A percentile compares a stretch with the other conserved stretches of the same genome.
phyloP scores from a whole-genome alignment of 768 basidiomycete genomes.

The Phylloporus scabripes region DNA sequence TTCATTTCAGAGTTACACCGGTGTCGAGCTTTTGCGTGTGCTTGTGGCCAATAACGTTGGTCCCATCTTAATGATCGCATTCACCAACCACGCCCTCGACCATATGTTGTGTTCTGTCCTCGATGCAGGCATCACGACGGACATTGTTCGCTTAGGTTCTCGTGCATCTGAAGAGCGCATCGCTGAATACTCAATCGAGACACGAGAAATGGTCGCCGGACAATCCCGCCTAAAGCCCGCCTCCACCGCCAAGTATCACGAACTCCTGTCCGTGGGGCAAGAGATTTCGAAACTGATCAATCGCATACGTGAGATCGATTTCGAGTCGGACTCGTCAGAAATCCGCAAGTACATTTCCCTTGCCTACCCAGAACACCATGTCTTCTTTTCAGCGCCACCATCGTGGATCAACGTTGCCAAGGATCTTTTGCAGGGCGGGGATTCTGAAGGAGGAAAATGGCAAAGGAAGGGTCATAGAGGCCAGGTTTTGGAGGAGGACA shows the following conservation, averaged over 20 bases:
- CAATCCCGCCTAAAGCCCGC: slow-evolving; percentile 38
- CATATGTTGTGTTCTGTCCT: slow-evolving; percentile 63
- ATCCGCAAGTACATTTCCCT: slow-evolving; percentile 39
- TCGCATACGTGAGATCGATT: slow-evolving; percentile 30
- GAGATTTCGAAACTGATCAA: slow-evolving; percentile 46
- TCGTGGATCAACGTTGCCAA: slow-evolving; percentile 38
- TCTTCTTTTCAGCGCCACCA: slow-evolving; percentile 40
- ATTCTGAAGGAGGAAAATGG: slow-evolving; percentile 30
- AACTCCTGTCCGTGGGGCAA: slow-evolving; percentile 41
- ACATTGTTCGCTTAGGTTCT: slow-evolving; percentile 66
- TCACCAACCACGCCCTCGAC: slow-evolving; percentile 78
- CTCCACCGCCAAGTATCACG: slow-evolving; percentile 30
- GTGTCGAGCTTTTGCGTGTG: slow-evolving; percentile 62
- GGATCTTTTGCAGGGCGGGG: slow-evolving; percentile 10
- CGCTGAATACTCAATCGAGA: slow-evolving; percentile 55
- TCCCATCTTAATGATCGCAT: slow-evolving; percentile 56
- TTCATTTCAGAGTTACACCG: slow-evolving; percentile 51
- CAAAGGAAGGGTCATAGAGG: slow-evolving; percentile 27
- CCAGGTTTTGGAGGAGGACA: slow-evolving; percentile 16
- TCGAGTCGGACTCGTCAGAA: slow-evolving; percentile 33
- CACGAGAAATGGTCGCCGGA: slow-evolving; percentile 43
- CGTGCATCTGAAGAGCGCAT: slow-evolving; percentile 57
- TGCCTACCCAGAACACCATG: slow-evolving; percentile 46
- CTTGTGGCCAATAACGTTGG: slow-evolving; percentile 47
- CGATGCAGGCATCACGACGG: slow-evolving; percentile 56